Conservation (phyloP, 495 filamentous ascomycete species). For the Massariosphaeria phaeospora region DNA sequence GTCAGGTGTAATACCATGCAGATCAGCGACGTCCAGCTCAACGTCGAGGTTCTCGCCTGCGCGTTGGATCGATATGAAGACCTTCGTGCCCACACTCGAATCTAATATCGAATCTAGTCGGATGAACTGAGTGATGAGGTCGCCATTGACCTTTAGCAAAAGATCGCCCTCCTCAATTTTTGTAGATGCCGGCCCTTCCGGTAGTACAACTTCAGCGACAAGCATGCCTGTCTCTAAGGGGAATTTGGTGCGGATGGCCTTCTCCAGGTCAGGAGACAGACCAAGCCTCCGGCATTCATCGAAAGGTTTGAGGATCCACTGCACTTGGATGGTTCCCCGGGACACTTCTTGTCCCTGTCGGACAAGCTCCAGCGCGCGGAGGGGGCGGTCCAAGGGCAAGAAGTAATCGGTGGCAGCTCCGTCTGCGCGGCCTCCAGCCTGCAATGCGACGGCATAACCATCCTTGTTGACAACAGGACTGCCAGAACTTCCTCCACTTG, state of each 20-base stretch:
- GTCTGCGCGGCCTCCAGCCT: constrained; percentile 89
- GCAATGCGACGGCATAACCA: constrained; percentile 85
- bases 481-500: constrained; percentile 92
- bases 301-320: constrained; percentile 95
- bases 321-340: constrained; percentile 93
- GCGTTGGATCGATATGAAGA: constrained; percentile 75
- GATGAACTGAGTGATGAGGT: constrained; percentile 89
- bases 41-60: constrained; percentile 85
- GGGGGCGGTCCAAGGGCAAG: constrained; percentile 82
- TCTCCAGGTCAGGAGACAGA: constrained; percentile 79
- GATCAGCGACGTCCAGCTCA: constrained; percentile 77
- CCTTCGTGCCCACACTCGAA: constrained; percentile 68
- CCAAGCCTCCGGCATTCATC: constrained; percentile 94
- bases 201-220: constrained; percentile 89
- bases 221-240: constrained; percentile 95
- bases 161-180: constrained; percentile 93
- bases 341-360: constrained; percentile 67
- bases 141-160: constrained; percentile 88
- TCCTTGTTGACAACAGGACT: constrained; percentile 96
- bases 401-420: constrained; percentile 98
- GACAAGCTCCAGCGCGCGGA: constrained; percentile 81
- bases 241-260: constrained; percentile 69
- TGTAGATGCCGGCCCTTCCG: constrained; percentile 77
- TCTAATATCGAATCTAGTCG: constrained; percentile 92
- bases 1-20: constrained; percentile 93